These are phyloP conservation scores for Picochlorum costavermella DNA, from an alignment of 139 green algal genomes.

Conservation along the genomic window DNA sequence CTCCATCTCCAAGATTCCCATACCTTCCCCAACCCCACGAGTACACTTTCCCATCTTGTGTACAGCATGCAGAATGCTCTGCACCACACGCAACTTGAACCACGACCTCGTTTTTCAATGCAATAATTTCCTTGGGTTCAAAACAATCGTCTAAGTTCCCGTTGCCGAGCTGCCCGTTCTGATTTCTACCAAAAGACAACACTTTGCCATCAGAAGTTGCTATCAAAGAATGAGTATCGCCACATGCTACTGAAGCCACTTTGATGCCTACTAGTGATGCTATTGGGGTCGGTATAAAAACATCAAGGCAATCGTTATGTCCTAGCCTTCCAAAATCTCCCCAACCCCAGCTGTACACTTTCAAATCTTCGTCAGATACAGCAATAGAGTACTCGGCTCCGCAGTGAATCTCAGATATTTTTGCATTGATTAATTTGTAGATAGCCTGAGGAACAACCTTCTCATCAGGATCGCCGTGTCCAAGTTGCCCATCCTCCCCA, in stretches of 20 bases:
- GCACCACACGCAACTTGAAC: constrained; percentile 32
- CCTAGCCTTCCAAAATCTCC: constrained; percentile 48
- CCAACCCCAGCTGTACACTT: constrained; percentile 11
- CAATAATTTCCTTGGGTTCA: constrained; percentile 39
- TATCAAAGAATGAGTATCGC: constrained; percentile 83
- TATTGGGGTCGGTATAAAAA: constrained; percentile 70
- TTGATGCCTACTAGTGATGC: constrained; percentile 33
- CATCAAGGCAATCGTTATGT: constrained; percentile 61
- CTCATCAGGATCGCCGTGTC: constrained; percentile 57
- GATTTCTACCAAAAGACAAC: constrained; percentile 58
- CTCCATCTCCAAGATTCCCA: constrained; percentile 76
- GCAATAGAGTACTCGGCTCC: constrained; percentile 81
- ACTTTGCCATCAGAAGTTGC: constrained; percentile 44
- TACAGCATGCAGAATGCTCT: constrained; percentile 47
- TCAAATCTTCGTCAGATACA: constrained; percentile 11
- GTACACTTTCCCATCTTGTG: constrained; percentile 64
- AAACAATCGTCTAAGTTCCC: constrained; percentile 55
- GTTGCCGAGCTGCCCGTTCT: constrained; percentile 79
- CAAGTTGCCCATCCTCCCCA: constrained; percentile 74
- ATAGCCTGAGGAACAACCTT: constrained; percentile 39
- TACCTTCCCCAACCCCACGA: constrained; percentile 78
- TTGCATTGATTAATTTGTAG: constrained; percentile 27
- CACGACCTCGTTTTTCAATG: constrained; percentile 39
- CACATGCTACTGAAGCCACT: constrained; percentile 58
- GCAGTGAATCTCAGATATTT: constrained; percentile 43